These are phyloP conservation scores for Cyamopsis tetragonoloba DNA, from an alignment of 306 rosid genomes.

Conservation along the genomic window DNA sequence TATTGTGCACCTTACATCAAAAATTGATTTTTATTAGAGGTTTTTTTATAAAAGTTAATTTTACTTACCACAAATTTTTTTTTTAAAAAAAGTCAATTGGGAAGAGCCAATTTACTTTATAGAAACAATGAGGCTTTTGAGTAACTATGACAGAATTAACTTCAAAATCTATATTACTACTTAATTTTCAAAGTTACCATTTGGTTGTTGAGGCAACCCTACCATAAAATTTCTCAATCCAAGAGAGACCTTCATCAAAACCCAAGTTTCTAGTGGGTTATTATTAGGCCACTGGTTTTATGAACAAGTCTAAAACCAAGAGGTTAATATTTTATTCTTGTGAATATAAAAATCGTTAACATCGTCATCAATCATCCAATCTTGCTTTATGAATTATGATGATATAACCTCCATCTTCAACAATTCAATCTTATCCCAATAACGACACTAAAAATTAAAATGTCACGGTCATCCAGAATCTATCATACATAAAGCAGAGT, in stretches of 20 bases:
- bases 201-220: conserved; percentile 20
- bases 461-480: not conserved
- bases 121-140: too few species aligned
- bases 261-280: not conserved
- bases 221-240: not conserved
- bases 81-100: too few species aligned
- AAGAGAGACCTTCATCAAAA: not conserved
- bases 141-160: too few species aligned
- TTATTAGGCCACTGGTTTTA: conserved; percentile 21
- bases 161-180: too few species aligned
- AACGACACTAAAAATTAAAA: not conserved
- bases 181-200: not conserved
- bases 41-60: too few species aligned
- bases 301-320: not conserved
- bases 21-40: too few species aligned
- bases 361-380: conserved; percentile 4
- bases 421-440: conserved; percentile 22
- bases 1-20: too few species aligned
- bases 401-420: not conserved
- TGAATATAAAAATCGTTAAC: not conserved
- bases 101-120: too few species aligned
- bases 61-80: too few species aligned
- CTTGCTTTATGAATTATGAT: not conserved
- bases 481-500: not conserved
- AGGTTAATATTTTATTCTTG: conserved; percentile 7